These are phyloP conservation scores for Trichoderma oligosporum DNA, from an alignment of 2,329 filamentous ascomycete genomes.

Conservation along the genomic window DNA sequence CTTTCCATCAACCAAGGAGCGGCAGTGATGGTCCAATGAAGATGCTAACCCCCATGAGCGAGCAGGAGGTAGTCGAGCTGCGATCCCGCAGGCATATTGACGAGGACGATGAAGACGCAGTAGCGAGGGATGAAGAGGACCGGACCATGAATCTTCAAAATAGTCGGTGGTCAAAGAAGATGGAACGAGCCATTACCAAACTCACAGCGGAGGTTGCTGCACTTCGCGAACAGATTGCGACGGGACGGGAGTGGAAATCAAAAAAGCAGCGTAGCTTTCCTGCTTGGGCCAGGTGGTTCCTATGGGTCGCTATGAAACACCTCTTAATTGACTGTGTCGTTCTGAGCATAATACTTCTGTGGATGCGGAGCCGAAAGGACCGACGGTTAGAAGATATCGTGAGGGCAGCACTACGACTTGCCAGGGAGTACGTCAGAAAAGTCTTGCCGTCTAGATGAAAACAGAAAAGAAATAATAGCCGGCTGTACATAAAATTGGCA, in stretches of 20 bases:
- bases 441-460: conserved; percentile 55
- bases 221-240: conserved; percentile 82
- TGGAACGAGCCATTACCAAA: conserved; percentile 81
- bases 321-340: conserved; percentile 67
- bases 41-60: conserved; percentile 80
- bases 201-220: conserved; percentile 92
- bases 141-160: conserved; percentile 24
- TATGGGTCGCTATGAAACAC: conserved; percentile 70
- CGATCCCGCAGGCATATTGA: conserved; percentile 48
- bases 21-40: conserved; percentile 58
- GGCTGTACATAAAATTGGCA: conserved; percentile 3
- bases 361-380: conserved; percentile 69
- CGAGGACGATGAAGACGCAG: conserved; percentile 44
- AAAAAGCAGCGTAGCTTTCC: conserved; percentile 61
- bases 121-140: conserved; percentile 25
- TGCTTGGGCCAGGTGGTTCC: conserved; percentile 66
- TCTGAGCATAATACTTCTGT: conserved; percentile 62
- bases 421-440: conserved; percentile 56
- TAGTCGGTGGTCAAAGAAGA: conserved; percentile 70
- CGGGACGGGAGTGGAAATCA: conserved; percentile 66
- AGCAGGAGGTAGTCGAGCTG: conserved; percentile 66
- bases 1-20: conserved; percentile 45
- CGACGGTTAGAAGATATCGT: conserved; percentile 70
- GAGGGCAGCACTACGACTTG: conserved; percentile 55
- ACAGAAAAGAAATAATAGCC: not conserved